Evolutionary conservation across 176 grass and related monocot species (phyloP).

Genomic region (Ampelocalamus luodianensis): DNA sequence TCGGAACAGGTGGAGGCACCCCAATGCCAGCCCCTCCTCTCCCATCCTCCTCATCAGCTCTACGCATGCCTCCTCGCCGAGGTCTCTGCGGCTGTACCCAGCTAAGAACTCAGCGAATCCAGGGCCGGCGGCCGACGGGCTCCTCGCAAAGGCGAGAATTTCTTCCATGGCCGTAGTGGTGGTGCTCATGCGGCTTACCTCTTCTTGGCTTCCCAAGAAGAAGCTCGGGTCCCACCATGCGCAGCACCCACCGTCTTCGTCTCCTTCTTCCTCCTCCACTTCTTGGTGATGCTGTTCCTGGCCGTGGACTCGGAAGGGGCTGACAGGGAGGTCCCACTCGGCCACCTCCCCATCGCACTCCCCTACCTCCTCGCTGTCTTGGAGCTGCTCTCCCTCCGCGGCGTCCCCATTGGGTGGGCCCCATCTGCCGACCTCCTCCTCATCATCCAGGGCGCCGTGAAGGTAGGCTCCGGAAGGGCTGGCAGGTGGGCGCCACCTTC

Average conservation of each 20-base stretch:
- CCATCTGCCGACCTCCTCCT: too few species aligned
- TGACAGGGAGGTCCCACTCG: constrained; percentile 36
- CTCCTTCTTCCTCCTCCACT: not conserved
- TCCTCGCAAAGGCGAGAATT: constrained; percentile 45
- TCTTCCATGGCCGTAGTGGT: constrained; percentile 39
- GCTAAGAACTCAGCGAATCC: constrained; percentile 32
- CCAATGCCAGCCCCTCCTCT: constrained; percentile 35
- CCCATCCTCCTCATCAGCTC: constrained; percentile 44
- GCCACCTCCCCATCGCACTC: not conserved
- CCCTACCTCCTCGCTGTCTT: too few species aligned
- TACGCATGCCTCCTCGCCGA: constrained; percentile 16
- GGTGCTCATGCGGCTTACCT: not conserved
- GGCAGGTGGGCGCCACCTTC: not conserved
- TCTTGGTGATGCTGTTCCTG: constrained; percentile 1
- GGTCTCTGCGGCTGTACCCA: not conserved
- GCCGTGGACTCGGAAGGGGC: not conserved
- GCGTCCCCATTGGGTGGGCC: too few species aligned
- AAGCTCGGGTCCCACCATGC: constrained; percentile 36
- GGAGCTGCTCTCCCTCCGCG: too few species aligned
- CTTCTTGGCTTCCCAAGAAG: constrained; percentile 33
- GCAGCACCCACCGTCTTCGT: constrained; percentile 6
- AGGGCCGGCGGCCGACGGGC: not conserved
- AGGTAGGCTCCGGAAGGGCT: constrained; percentile 1
- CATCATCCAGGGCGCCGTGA: not conserved
- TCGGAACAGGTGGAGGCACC: constrained; percentile 37